Conservation (phyloP, 495 filamentous ascomycete species). For the Trichocladium antarcticum region DNA sequence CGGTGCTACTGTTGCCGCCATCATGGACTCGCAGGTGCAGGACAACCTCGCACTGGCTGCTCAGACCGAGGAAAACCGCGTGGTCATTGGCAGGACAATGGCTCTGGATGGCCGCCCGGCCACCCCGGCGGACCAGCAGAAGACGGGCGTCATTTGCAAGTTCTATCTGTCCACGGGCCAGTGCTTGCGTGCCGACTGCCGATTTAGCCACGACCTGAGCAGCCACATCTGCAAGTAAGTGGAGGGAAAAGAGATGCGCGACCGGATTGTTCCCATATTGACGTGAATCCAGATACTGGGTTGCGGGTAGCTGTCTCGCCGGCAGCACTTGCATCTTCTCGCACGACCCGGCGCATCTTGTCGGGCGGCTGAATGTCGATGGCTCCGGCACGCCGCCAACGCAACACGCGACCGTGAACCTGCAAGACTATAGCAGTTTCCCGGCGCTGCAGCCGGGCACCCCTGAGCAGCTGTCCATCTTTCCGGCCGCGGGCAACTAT, state of each 20-base stretch:
- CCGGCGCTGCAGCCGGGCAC: conserved; percentile 59
- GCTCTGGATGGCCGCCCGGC: conserved; percentile 55
- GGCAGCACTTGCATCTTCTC: conserved; percentile 94
- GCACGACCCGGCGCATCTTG: conserved; percentile 79
- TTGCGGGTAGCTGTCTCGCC: conserved; percentile 91
- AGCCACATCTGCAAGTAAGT: conserved; percentile 97
- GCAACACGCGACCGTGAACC: conserved; percentile 57
- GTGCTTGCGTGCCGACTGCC: conserved; percentile 88
- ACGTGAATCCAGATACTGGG: conserved; percentile 63
- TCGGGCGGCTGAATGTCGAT: conserved; percentile 54
- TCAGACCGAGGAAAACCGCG: conserved; percentile 40
- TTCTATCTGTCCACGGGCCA: conserved; percentile 88
- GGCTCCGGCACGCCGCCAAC: conserved; percentile 50
- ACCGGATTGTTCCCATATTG: conserved; percentile 11
- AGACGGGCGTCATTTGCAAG: conserved; percentile 83
- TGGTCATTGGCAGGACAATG: conserved; percentile 85
- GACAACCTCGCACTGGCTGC: conserved; percentile 32
- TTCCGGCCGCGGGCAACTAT: conserved; percentile 45
- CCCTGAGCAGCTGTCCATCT: conserved; percentile 45
- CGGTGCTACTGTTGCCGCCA: conserved; percentile 71
- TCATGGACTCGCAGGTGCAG: conserved; percentile 55
- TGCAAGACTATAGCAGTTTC: conserved; percentile 84
- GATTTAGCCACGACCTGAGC: conserved; percentile 92
- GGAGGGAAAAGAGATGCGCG: neutral
- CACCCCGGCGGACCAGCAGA: conserved; percentile 59